Percentiles rank a stretch among this genome's conserved stretches.
Conservation (phyloP, 192 early-diverging fungal species). For the Rhizophagus prolifer region DNA sequence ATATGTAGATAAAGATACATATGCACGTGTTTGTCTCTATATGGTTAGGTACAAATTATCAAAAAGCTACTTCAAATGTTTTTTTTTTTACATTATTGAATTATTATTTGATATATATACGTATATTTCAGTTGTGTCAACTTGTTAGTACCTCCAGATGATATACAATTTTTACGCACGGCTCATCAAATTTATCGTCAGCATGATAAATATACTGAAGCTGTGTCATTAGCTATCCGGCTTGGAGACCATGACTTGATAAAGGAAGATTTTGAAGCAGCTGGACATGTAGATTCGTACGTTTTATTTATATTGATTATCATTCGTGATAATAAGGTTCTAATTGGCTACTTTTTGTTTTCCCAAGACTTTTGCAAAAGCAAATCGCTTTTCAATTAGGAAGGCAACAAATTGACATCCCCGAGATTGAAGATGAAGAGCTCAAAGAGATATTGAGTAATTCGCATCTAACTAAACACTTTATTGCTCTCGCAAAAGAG, state of each 20-base stretch:
- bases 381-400: conserved; percentile 95
- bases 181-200: conserved; percentile 90
- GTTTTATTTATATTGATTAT: conserved; percentile 29
- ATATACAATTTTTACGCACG: conserved; percentile 78
- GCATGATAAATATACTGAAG: conserved; percentile 77
- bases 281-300: conserved; percentile 68
- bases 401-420: conserved; percentile 77
- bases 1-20: conserved; percentile 92
- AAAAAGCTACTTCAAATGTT: background rate
- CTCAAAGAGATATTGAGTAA: conserved; percentile 89
- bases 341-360: conserved; percentile 9
- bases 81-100: background rate
- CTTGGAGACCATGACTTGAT: conserved; percentile 82
- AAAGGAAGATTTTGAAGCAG: conserved; percentile 78
- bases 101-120: background rate
- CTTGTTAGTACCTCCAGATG: conserved; percentile 88
- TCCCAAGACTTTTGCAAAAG: conserved; percentile 73
- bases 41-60: conserved; percentile 69
- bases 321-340: background rate
- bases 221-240: conserved; percentile 82
- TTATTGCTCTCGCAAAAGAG: conserved; percentile 84
- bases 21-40: conserved; percentile 92
- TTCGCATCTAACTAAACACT: conserved; percentile 82
- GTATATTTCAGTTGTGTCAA: conserved; percentile 72
- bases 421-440: conserved; percentile 79